Evolutionary conservation across 1,284 basidiomycete genomes (phyloP), one percentile per base, ranked within the genome.

Genomic region (Ceratobasidium sp.): DNA sequence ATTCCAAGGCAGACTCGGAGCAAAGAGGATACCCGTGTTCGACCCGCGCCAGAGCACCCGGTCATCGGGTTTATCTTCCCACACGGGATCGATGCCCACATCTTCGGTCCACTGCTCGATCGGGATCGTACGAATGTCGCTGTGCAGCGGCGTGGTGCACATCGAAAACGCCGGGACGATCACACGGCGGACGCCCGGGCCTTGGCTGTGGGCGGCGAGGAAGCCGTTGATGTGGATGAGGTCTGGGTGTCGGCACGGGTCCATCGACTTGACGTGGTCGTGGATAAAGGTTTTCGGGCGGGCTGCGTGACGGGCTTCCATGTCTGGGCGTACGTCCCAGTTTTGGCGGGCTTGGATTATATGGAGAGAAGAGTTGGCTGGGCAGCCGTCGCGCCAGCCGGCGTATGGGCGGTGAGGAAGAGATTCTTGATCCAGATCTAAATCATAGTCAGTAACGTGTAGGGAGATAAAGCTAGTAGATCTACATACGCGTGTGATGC

Each of bases 41-140:
- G 87, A 89, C 2, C 92, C 92, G 23, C 92, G 86, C 92, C 92
- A 93, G 28, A 89, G 83, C 42, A 93, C 81, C 42, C 89, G 83
- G 55, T 90, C 88, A 78, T 92, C 88, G 5, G 84, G 80, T 84
- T 90, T 92, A 26, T 88, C 85, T 42, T 89, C 88, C 89, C 91
- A 93, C 0, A 83, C 84, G 0, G 89, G 86, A 82, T 92, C 90
- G 64, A 87, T 83, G 0, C 85, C 85, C 0, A 85, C 84, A 75
- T 85, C 84, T 77, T 85, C 85, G 3, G 84, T 85, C 82, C 84
- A 85, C 28, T 78, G 78, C 64, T 89, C 87, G 0, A 86, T 86
- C 61, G 87, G 86, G 3, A 91, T 89, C 0, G 88, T 86, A 49
- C 90, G 88, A 60, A 93, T 90, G 82, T 94, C 91, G 51, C 89